Base-by-base conservation (phyloP, 2,329 filamentous ascomycete genomes). In the Periconia sp. region DNA sequence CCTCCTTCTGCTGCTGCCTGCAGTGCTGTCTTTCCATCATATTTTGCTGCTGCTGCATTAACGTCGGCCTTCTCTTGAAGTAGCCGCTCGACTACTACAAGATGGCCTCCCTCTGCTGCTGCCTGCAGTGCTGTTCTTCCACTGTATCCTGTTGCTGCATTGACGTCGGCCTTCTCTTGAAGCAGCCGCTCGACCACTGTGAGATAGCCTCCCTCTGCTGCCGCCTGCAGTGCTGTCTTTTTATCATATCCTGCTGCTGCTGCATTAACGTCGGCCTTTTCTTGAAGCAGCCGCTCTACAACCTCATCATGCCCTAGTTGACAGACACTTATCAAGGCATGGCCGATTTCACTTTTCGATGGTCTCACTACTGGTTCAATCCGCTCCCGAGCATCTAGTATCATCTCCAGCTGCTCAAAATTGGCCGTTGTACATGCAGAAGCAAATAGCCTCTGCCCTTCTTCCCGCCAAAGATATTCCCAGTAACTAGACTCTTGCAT, bases 381-480 rank as follows among this genome's bases (percentile, higher is more conserved):
- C 25, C 29, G 34, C 23, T 24, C 31, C 35, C 30, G 18, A 13
- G 35, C 31, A 22, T 17, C 18, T 10, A 54, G 32, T 32, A 55
- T 40, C 8, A 50, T 50, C 23, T 52, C 49, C 16, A 55, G 36
- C 36, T 48, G 40, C 40, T 46, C 46, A 50, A 55, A 16, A 34
- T 48, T 44, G 36, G 40, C 48, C 31, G 48, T 26, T 19, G 23
- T 19, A 36, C 45, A 54, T 15, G 48, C 50, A 31, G 48, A 51
- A 48, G 44, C 25, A 30, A 54, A 54, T 22, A 51, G 24, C 19
- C 19, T 51, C 18, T n/a, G 23, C 34, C 48, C 50, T 35, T 51
- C 48, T 15, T 55, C 28, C 22, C n/a, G 25, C 52, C 52, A 55
- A 36, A 55, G 37, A 28, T 31, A 36, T 5, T 48, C 24, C 52